Evolutionary conservation across 176 grass and related monocot genomes (phyloP), one percentile per base, ranked within the genome.

Genomic region (Ampelocalamus luodianensis): DNA sequence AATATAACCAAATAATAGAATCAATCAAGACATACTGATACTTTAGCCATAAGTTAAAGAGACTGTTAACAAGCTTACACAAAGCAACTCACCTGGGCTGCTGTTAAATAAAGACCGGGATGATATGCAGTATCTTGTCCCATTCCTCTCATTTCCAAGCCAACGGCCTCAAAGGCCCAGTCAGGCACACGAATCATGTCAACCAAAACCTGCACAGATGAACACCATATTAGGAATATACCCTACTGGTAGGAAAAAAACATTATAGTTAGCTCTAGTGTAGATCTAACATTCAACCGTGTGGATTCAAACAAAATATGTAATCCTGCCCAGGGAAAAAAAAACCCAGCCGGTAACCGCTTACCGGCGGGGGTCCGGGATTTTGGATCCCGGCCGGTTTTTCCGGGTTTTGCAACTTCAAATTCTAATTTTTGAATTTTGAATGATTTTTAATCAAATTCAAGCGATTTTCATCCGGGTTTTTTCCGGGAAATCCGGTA

Each of bases 151-250:
- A 98, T 81, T 90, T 98, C 96, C 74, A 90, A 77, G 68, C 93
- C 96, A 74, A 94, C 92, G 1, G 93, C 97, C 78, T 96, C 97
- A 53, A 99, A 99, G 77, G 97, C 90, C 97, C 97, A 99, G 88
- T 94, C 97, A 46, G 97, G 93, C 54, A 99, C 97, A 23, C 97
- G 92, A 8, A 99, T 94, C 97, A 99, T 94, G 86, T 99, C 97
- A 77, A 99, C 86, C 71, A 99, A 82, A 76, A 99, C 92, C 97
- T 99, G 56, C 72, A 81, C 18, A 80, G 55, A 91, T 54, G 17
- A 79, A 71, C 36, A 70, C 8, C 38, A 48, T 42, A 64, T 79
- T 69, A 76, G 38, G 68, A 66, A n/a, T 85, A 80, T 83, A 88
- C 7, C 10, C 13, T 74, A 71, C 11, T 42, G 22, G 26, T 46